These are phyloP conservation scores for Mortierella sp. DNA, from an alignment of 371 early-diverging fungal species.

Conservation along the genomic window DNA sequence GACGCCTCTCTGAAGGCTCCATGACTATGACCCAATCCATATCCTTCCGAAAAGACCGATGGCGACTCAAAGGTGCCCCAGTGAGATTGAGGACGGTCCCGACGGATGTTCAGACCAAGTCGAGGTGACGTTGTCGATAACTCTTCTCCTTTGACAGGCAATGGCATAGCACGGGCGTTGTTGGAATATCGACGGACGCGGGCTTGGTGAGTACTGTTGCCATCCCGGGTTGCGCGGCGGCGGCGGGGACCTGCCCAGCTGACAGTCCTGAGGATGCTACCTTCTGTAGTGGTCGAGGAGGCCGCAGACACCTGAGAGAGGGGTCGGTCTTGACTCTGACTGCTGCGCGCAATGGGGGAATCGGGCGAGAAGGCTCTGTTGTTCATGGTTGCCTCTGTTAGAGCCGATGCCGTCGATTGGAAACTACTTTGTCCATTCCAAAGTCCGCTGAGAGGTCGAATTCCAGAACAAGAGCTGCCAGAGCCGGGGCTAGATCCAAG, in stretches of 20 bases:
- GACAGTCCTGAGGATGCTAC: conserved; percentile 3
- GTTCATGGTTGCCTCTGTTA: conserved; percentile 9
- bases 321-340: neutral
- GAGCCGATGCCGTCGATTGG: conserved; percentile 18
- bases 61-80: conserved; percentile 28
- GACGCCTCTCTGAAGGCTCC: neutral
- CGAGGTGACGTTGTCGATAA: neutral
- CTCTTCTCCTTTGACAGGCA: neutral
- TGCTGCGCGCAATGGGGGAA: neutral
- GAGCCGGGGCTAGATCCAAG: conserved; percentile 16
- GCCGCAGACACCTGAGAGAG: neutral
- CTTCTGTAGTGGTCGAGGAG: neutral
- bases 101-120: neutral
- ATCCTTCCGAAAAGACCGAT: neutral
- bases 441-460: conserved; percentile 14
- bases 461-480: neutral
- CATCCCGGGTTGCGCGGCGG: conserved; percentile 18
- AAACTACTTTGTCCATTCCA: conserved; percentile 19
- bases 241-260: conserved; percentile 35
- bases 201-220: neutral
- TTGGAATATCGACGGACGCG: conserved; percentile 25
- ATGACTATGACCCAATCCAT: neutral
- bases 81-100: conserved; percentile 29
- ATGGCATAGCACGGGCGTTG: conserved; percentile 5
- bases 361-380: neutral